These are phyloP conservation scores for Hypoxylon sp. DNA, from an alignment of 2,329 filamentous ascomycete genomes.

Conservation along the genomic window DNA sequence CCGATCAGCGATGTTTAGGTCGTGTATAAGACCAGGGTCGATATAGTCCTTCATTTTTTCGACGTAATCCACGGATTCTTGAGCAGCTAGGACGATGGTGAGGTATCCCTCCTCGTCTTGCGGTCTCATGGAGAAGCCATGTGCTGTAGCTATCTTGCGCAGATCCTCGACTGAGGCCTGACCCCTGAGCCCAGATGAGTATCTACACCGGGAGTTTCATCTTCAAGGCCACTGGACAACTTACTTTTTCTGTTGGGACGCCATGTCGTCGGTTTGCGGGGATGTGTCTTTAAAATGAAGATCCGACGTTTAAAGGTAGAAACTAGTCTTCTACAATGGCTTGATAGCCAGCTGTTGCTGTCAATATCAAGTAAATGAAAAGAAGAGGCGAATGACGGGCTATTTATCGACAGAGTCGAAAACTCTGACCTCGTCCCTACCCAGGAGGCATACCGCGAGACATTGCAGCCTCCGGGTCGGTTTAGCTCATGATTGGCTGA, in stretches of 20 bases:
- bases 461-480: slow-evolving; percentile 3
- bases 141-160: slow-evolving; percentile 25
- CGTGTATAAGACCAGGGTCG: slow-evolving; percentile 42
- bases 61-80: slow-evolving; percentile 39
- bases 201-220: not conserved
- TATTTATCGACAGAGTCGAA: slow-evolving; percentile 18
- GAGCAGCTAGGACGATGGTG: slow-evolving; percentile 11
- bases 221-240: not conserved
- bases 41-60: slow-evolving; percentile 52
- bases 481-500: slow-evolving; percentile 24
- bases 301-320: not conserved
- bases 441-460: not conserved
- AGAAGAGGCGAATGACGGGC: slow-evolving; percentile 1
- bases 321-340: not conserved
- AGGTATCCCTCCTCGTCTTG: slow-evolving; percentile 34
- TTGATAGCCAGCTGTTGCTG: not conserved
- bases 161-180: slow-evolving; percentile 24
- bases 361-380: not conserved
- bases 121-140: slow-evolving; percentile 22
- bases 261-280: slow-evolving; percentile 2
- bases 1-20: slow-evolving; percentile 39
- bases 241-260: slow-evolving; percentile 18
- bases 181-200: slow-evolving; percentile 8
- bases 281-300: not conserved
- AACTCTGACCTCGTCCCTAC: not conserved